Evolutionary conservation across 2,329 filamentous ascomycete genomes (phyloP).

Genomic region (Ascochyta koolunga): DNA sequence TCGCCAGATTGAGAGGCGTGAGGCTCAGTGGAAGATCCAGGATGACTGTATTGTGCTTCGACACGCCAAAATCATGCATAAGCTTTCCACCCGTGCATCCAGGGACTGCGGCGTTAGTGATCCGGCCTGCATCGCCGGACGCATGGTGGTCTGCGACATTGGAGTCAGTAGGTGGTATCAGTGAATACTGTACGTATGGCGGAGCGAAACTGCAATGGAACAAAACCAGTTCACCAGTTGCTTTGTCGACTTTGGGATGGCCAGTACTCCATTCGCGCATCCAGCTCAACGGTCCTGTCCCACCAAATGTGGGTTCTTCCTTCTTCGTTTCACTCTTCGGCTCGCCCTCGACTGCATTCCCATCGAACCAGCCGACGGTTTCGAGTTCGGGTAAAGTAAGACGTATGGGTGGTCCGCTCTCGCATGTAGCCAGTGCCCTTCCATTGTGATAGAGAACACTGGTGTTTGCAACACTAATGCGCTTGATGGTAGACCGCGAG

Average conservation of each 20-base stretch:
- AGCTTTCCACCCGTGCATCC: slow-evolving; percentile 70
- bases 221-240: slow-evolving; percentile 68
- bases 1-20: slow-evolving; percentile 66
- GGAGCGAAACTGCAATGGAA: slow-evolving; percentile 70
- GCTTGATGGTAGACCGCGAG: slow-evolving; percentile 64
- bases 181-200: slow-evolving; percentile 72
- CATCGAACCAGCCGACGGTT: slow-evolving; percentile 75
- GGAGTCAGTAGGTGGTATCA: slow-evolving; percentile 51
- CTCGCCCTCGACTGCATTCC: slow-evolving; percentile 61
- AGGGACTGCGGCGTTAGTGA: slow-evolving; percentile 63
- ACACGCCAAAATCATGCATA: slow-evolving; percentile 79
- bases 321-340: slow-evolving; percentile 29
- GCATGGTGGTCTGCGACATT: slow-evolving; percentile 9
- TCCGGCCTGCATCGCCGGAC: slow-evolving; percentile 16
- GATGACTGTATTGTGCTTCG: slow-evolving; percentile 66
- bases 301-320: slow-evolving; percentile 54
- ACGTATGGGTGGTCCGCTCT: slow-evolving; percentile 73
- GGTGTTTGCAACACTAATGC: slow-evolving; percentile 75
- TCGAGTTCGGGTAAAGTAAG: slow-evolving; percentile 68
- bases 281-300: slow-evolving; percentile 61
- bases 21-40: slow-evolving; percentile 72
- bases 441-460: slow-evolving; percentile 71
- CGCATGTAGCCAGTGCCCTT: slow-evolving; percentile 70
- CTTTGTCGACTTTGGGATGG: slow-evolving; percentile 70
- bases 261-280: slow-evolving; percentile 75